phyloP scores from a whole-genome alignment of 2,329 filamentous ascomycete genomes.

The Orbilia quercus region DNA sequence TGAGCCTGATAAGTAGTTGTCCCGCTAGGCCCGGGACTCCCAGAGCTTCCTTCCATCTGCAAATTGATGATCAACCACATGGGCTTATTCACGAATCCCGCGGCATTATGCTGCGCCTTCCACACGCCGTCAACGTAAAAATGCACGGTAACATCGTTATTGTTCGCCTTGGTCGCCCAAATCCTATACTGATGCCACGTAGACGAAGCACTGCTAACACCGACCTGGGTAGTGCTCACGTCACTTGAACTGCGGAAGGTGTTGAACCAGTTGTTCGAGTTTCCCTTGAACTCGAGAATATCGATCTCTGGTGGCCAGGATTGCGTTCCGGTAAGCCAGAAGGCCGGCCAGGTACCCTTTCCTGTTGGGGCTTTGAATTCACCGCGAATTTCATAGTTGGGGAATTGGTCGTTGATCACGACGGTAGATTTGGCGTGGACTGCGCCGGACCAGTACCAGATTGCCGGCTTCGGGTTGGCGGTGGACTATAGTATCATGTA shows the following conservation, averaged over 20 bases:
- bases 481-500: conserved; percentile 52
- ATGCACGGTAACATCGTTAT: conserved; percentile 67
- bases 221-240: conserved; percentile 66
- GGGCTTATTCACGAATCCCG: conserved; percentile 47
- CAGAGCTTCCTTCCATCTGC: conserved; percentile 54
- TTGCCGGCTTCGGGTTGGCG: conserved; percentile 62
- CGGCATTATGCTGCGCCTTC: conserved; percentile 55
- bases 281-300: conserved; percentile 73
- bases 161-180: conserved; percentile 68
- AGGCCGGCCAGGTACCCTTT: conserved; percentile 69
- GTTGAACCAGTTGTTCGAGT: conserved; percentile 69
- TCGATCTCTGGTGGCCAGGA: conserved; percentile 72
- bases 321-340: conserved; percentile 70
- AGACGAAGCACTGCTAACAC: conserved; percentile 65
- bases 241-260: conserved; percentile 68
- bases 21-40: conserved; percentile 48
- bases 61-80: conserved; percentile 56
- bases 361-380: conserved; percentile 64
- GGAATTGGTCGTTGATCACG: conserved; percentile 63
- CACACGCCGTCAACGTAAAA: conserved; percentile 68
- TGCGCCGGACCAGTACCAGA: conserved; percentile 69
- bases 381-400: conserved; percentile 65
- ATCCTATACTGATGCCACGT: conserved; percentile 68
- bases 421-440: conserved; percentile 63
- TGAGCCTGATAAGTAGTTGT: conserved; percentile 52